Evolutionary conservation across 225 moss, liverwort and hornwort species (phyloP).

Genomic region (Sphagnum contortum): DNA sequence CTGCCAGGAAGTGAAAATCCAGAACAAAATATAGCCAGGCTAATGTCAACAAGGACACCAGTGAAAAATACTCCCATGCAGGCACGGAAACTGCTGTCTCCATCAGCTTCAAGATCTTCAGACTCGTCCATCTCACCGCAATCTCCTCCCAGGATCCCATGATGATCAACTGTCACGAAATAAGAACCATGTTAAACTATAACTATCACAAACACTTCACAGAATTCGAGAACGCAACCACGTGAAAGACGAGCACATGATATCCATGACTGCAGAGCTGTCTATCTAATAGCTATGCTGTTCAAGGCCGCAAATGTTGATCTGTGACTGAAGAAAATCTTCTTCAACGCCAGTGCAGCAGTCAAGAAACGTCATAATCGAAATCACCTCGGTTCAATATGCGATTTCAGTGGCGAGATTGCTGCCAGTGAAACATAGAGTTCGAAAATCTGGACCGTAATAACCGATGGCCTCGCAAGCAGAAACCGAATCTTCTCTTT

Average conservation of each 20-base stretch:
- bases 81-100: conserved; percentile 46
- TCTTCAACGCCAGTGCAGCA: too few relatives aligned
- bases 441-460: too few relatives aligned
- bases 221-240: background rate
- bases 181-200: background rate
- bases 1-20: conserved; percentile 77
- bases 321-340: too few relatives aligned
- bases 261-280: too few relatives aligned
- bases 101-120: conserved; percentile 44
- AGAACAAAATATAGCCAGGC: conserved; percentile 48
- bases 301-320: too few relatives aligned
- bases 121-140: conserved; percentile 24
- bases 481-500: too few relatives aligned
- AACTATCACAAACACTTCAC: background rate
- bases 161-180: conserved; percentile 1
- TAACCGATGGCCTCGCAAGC: too few relatives aligned
- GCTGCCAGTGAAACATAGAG: too few relatives aligned
- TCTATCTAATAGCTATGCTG: too few relatives aligned
- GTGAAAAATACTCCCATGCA: conserved; percentile 50
- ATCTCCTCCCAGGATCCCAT: conserved; percentile 29
- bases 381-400: too few relatives aligned
- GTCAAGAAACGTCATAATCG: too few relatives aligned
- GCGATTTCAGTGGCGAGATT: too few relatives aligned
- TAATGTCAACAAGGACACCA: conserved; percentile 24
- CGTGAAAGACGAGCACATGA: background rate